phyloP scores from a whole-genome alignment of 169 alveolate species.

The Plasmodium malariae region DNA sequence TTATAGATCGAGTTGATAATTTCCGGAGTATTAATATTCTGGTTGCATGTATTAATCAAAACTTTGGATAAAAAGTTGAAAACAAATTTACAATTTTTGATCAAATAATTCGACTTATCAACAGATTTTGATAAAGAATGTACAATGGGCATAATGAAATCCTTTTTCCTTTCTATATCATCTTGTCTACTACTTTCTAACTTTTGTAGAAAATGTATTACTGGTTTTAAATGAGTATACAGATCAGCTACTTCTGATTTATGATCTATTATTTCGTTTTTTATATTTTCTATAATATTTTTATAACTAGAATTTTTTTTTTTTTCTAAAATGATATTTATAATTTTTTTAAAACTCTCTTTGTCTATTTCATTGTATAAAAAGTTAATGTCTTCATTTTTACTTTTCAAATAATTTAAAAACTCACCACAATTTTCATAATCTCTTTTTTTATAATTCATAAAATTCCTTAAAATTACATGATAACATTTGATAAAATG shows the following conservation, averaged over 20 bases:
- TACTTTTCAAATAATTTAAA: slow-evolving; percentile 30
- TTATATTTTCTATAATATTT: slow-evolving; percentile 63
- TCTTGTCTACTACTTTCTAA: slow-evolving; percentile 43
- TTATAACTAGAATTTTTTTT: slow-evolving; percentile 72
- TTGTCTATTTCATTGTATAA: slow-evolving; percentile 56
- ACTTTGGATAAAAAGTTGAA: slow-evolving; percentile 64
- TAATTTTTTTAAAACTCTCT: slow-evolving; percentile 42
- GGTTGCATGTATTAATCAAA: slow-evolving; percentile 52
- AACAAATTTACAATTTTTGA: slow-evolving; percentile 66
- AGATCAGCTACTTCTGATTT: slow-evolving; percentile 45
- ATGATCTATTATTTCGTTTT: slow-evolving; percentile 39
- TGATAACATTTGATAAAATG: slow-evolving; percentile 69
- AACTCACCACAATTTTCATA: slow-evolving; percentile 50
- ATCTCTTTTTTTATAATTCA: slow-evolving; percentile 54
- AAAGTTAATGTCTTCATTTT: slow-evolving; percentile 49
- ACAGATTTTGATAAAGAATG: slow-evolving; percentile 65
- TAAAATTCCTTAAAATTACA: slow-evolving; percentile 51
- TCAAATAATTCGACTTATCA: slow-evolving; percentile 46
- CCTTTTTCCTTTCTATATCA: slow-evolving; percentile 34
- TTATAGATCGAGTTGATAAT: slow-evolving; percentile 69
- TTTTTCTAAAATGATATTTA: slow-evolving; percentile 56
- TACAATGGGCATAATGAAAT: slow-evolving; percentile 37
- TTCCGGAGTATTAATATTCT: slow-evolving; percentile 59
- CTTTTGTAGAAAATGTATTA: slow-evolving; percentile 67
- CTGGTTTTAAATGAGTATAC: slow-evolving; percentile 68